phyloP scores from a whole-genome alignment of 2,329 filamentous ascomycete genomes.

The Monosporascus sp. region DNA sequence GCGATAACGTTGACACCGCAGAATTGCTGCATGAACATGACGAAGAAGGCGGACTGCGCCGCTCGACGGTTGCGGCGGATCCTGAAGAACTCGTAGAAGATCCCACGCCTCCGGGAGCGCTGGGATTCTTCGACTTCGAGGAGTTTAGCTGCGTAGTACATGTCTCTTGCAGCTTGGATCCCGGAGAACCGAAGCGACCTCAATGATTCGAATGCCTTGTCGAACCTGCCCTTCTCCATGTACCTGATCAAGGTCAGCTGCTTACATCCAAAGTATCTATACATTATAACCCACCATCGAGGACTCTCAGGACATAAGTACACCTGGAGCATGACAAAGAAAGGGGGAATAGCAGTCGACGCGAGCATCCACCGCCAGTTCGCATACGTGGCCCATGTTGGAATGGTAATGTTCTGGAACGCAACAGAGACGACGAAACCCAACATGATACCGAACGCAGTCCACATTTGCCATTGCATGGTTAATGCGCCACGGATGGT shows the following conservation, averaged over 20 bases:
- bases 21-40: slow-evolving; percentile 64
- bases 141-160: slow-evolving; percentile 33
- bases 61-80: slow-evolving; percentile 55
- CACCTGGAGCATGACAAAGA: slow-evolving; percentile 39
- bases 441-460: slow-evolving; percentile 46
- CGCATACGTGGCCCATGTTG: slow-evolving; percentile 42
- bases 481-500: slow-evolving; percentile 61
- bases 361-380: slow-evolving; percentile 64
- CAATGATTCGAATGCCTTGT: slow-evolving; percentile 41
- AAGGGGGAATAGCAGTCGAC: slow-evolving; percentile 55
- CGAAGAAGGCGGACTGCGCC: slow-evolving; percentile 60
- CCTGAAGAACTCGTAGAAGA: slow-evolving; percentile 45
- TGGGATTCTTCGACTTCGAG: slow-evolving; percentile 45
- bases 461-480: slow-evolving; percentile 63
- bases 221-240: slow-evolving; percentile 40
- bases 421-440: slow-evolving; percentile 55
- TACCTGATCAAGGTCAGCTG: slow-evolving; percentile 19
- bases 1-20: slow-evolving; percentile 49
- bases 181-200: slow-evolving; percentile 41
- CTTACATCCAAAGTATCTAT: too few relatives aligned
- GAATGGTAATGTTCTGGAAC: slow-evolving; percentile 50
- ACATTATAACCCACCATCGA: slow-evolving; percentile 26
- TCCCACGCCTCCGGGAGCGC: not conserved
- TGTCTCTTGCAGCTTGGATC: slow-evolving; percentile 49
- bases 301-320: slow-evolving; percentile 41